Evolutionary conservation across 345 rosid species (phyloP).

Genomic region (Kandelia obovata): DNA sequence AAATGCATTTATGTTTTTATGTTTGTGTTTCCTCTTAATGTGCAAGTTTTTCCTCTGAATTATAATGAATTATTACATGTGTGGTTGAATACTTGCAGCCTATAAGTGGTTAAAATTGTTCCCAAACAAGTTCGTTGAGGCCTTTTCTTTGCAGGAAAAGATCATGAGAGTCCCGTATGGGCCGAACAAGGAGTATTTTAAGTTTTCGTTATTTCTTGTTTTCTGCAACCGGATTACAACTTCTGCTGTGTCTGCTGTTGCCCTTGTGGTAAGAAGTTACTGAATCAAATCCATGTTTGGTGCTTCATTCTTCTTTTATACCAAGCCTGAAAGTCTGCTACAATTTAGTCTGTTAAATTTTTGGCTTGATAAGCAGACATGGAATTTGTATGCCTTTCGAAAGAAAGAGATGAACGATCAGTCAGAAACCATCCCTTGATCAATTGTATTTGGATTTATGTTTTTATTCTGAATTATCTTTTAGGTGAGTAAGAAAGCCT

Average conservation of each 20-base stretch:
- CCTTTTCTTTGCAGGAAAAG: constrained; percentile 55
- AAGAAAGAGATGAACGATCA: too few relatives aligned
- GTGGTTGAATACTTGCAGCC: background rate
- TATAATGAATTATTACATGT: background rate
- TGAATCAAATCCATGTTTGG: background rate
- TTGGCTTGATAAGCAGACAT: too few relatives aligned
- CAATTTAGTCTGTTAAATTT: too few relatives aligned
- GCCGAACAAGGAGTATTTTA: constrained; percentile 69
- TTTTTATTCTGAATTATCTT: constrained; percentile 10
- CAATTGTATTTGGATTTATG: background rate
- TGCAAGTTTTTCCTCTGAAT: too few relatives aligned
- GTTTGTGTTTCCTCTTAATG: too few relatives aligned
- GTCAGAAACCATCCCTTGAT: background rate
- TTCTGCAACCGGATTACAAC: constrained; percentile 90
- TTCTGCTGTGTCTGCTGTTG: constrained; percentile 77
- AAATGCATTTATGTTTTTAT: too few relatives aligned
- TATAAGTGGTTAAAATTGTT: background rate
- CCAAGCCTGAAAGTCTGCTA: too few relatives aligned
- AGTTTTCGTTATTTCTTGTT: constrained; percentile 81
- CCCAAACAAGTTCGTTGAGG: background rate
- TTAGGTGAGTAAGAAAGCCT: constrained; percentile 73
- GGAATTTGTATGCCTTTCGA: too few relatives aligned
- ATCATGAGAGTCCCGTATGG: constrained; percentile 93
- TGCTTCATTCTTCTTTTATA: background rate
- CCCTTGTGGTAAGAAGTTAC: constrained; percentile 49